Evolutionary conservation across 768 basidiomycete genomes (phyloP).

Genomic region (Neoboletus subvelutipes): DNA sequence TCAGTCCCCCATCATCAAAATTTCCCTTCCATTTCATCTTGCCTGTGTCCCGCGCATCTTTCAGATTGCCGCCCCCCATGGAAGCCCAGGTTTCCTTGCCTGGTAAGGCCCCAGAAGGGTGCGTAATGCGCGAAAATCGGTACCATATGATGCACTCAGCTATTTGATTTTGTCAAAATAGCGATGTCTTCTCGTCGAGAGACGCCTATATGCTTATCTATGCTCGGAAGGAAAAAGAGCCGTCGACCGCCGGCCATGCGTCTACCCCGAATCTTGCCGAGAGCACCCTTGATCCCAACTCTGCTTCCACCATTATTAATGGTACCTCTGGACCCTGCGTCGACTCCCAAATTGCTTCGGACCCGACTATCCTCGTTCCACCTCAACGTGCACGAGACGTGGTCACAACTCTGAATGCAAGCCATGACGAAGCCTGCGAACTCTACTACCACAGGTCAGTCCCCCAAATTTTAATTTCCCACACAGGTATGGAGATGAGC

Average conservation of each 20-base stretch:
- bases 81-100: conserved; percentile 26
- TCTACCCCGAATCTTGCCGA: conserved; percentile 16
- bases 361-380: conserved; percentile 38
- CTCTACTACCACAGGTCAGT: conserved; percentile 48
- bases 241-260: conserved; percentile 14
- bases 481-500: conserved; percentile 16
- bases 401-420: conserved; percentile 53
- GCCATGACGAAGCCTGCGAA: conserved; percentile 54
- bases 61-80: conserved; percentile 21
- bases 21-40: conserved; percentile 19
- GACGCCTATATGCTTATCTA: conserved; percentile 98
- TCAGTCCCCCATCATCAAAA: conserved; percentile 13
- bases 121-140: conserved; percentile 76
- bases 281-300: conserved; percentile 16
- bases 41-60: conserved; percentile 6
- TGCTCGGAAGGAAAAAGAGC: conserved; percentile 42
- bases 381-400: conserved; percentile 55
- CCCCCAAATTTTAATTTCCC: conserved; percentile 15
- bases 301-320: conserved; percentile 20
- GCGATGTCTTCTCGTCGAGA: conserved; percentile 61
- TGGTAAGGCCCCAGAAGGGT: conserved; percentile 53
- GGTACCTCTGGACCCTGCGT: conserved; percentile 17
- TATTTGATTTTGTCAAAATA: conserved; percentile 29
- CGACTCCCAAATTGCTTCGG: conserved; percentile 9
- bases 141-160: conserved; percentile 25